These are phyloP conservation scores for Prunus persica DNA, from an alignment of 306 rosid genomes.

Conservation along the genomic window Prunus_persica_NCBIv2 NC_034014.1:27833001-27833500, in stretches of 20 bases:
- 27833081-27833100: constrained; percentile 62
- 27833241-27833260: constrained; percentile 40
- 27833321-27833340: neutral
- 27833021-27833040: constrained; percentile 59
- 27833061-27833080: constrained; percentile 66
- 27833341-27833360: constrained; percentile 27
- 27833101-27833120: constrained; percentile 44
- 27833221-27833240: neutral
- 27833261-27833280: constrained; percentile 33
- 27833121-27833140: constrained; percentile 39
- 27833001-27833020: constrained; percentile 71
- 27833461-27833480: too few relatives aligned
- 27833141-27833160: neutral
- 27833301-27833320: constrained; percentile 24
- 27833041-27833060: constrained; percentile 48
- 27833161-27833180: too few relatives aligned
- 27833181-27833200: neutral
- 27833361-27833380: too few relatives aligned
- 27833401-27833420: neutral
- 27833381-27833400: neutral
- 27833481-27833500: too few relatives aligned
- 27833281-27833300: constrained; percentile 1
- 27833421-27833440: neutral
- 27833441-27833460: neutral
- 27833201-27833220: neutral